A percentile compares a stretch with the other conserved stretches of the same genome.
Evolutionary conservation across 2,329 filamentous ascomycete genomes (phyloP).

Genomic region (Orbilia ellipsospora): DNA sequence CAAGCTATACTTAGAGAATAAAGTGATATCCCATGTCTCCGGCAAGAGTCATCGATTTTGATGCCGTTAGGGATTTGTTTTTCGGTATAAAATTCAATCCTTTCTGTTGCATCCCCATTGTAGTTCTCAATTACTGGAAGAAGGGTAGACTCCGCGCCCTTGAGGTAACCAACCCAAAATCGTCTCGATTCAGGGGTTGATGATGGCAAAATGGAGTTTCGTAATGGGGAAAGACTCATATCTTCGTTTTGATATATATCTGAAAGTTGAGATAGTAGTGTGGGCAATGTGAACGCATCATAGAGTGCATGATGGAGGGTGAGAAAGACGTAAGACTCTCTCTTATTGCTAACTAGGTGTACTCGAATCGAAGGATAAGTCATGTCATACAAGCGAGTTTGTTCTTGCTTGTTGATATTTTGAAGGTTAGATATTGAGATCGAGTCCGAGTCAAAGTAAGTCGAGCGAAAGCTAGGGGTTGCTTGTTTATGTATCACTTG

Average conservation of each 20-base stretch:
- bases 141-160: constrained; percentile 43
- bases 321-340: constrained; percentile 63
- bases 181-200: constrained; percentile 40
- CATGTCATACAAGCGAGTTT: constrained; percentile 40
- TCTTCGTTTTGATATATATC: constrained; percentile 61
- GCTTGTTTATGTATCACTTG: constrained; percentile 72
- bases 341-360: constrained; percentile 29
- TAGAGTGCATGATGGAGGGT: constrained; percentile 88
- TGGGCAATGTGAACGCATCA: constrained; percentile 80
- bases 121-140: constrained; percentile 34
- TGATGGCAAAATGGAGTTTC: not conserved
- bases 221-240: not conserved
- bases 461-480: constrained; percentile 48
- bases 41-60: constrained; percentile 63
- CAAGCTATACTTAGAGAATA: constrained; percentile 81
- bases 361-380: constrained; percentile 35
- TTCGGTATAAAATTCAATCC: constrained; percentile 65
- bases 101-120: constrained; percentile 48
- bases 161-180: constrained; percentile 28
- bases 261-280: constrained; percentile 70
- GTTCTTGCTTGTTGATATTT: constrained; percentile 28
- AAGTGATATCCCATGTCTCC: constrained; percentile 71
- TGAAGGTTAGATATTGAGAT: constrained; percentile 7
- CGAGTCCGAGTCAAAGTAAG: constrained; percentile 26
- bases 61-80: constrained; percentile 64